phyloP scores from a whole-genome alignment of 441 rosid species.

The Adansonia madagascariensis region DNA sequence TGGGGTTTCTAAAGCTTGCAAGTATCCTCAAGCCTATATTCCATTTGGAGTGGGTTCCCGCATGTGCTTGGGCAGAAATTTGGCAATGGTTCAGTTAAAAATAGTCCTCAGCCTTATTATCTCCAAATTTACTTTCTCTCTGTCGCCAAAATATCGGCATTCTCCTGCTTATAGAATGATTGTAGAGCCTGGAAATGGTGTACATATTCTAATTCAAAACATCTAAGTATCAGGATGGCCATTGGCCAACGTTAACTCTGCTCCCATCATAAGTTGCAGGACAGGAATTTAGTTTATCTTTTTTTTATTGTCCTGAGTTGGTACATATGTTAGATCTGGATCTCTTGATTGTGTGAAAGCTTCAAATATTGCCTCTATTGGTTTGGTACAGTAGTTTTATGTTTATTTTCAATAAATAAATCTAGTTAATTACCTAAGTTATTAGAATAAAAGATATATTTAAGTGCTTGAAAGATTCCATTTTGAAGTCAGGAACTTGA shows the following conservation, averaged over 20 bases:
- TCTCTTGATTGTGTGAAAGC: neutral
- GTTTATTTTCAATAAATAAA: too few relatives aligned
- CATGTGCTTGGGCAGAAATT: slow-evolving; percentile 60
- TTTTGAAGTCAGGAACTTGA: too few relatives aligned
- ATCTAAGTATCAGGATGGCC: slow-evolving; percentile 13
- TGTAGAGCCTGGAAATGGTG: slow-evolving; percentile 63
- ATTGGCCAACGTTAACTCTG: neutral
- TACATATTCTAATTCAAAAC: slow-evolving; percentile 39
- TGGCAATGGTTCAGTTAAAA: slow-evolving; percentile 62
- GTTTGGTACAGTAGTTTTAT: too few relatives aligned
- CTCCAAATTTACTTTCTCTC: slow-evolving; percentile 34
- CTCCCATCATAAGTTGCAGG: neutral
- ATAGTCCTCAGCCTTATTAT: slow-evolving; percentile 41
- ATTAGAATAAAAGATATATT: too few relatives aligned
- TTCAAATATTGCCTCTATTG: neutral
- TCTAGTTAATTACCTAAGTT: too few relatives aligned
- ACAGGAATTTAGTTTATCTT: neutral
- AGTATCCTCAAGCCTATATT: slow-evolving; percentile 58
- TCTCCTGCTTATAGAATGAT: slow-evolving; percentile 57
- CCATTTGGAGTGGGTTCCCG: slow-evolving; percentile 72
- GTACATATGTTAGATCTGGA: neutral
- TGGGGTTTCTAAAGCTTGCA: slow-evolving; percentile 66
- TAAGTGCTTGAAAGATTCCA: too few relatives aligned
- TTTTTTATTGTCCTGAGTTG: neutral
- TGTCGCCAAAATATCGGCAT: slow-evolving; percentile 56